These are phyloP conservation scores for Trapa incisa DNA, from an alignment of 345 rosid species.

Conservation along the genomic window DNA sequence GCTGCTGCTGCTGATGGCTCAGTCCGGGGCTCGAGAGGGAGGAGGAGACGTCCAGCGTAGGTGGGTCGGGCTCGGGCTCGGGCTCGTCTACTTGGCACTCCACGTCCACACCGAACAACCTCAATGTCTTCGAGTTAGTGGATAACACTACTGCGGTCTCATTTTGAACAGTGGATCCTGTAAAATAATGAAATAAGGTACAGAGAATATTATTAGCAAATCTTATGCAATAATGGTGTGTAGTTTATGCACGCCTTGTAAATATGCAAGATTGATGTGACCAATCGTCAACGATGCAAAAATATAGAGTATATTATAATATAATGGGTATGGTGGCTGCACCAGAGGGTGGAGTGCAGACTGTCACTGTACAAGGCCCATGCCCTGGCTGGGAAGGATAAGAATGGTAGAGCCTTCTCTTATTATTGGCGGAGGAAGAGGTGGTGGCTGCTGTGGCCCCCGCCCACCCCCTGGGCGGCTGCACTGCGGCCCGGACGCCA, in stretches of 20 bases:
- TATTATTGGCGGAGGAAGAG: neutral
- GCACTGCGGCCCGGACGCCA: neutral
- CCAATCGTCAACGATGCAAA: too few relatives aligned
- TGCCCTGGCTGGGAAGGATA: too few relatives aligned
- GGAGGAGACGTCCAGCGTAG: neutral
- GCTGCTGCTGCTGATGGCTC: neutral
- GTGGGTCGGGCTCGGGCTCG: slow-evolving; percentile 18
- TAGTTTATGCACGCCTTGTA: too few relatives aligned
- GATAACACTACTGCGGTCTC: slow-evolving; percentile 11
- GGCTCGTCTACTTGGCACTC: slow-evolving; percentile 42
- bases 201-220: too few relatives aligned
- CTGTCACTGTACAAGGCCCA: too few relatives aligned
- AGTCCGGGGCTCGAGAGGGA: slow-evolving; percentile 1
- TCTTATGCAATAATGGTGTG: too few relatives aligned
- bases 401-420: too few relatives aligned
- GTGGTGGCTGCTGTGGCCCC: slow-evolving; percentile 15
- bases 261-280: too few relatives aligned
- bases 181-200: neutral
- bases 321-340: too few relatives aligned
- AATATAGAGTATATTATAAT: too few relatives aligned
- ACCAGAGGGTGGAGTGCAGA: too few relatives aligned
- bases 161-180: slow-evolving; percentile 25
- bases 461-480: slow-evolving; percentile 7
- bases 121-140: slow-evolving; percentile 52
- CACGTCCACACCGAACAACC: slow-evolving; percentile 85